A percentile compares a stretch with the other conserved stretches of the same genome.
These are phyloP conservation scores for Salix caprea DNA, from an alignment of 345 rosid genomes.

Conservation along the genomic window DNA sequence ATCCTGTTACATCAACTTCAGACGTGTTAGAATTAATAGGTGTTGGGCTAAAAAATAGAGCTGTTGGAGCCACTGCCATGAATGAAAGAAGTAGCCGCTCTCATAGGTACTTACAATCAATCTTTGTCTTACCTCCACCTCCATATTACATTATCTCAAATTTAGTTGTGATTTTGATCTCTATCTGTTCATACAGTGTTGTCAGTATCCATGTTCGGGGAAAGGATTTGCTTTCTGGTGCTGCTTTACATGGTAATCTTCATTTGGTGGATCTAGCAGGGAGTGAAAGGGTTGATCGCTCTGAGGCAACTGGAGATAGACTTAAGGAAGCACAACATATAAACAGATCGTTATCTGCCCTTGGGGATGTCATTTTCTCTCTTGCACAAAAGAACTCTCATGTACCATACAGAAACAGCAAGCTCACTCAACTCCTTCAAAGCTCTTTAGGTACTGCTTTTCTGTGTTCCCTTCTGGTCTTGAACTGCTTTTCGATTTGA, in stretches of 20 bases:
- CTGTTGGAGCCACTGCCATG: slow-evolving; percentile 70
- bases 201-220: slow-evolving; percentile 84
- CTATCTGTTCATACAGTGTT: slow-evolving; percentile 45
- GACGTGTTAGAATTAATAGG: slow-evolving; percentile 76
- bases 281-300: slow-evolving; percentile 93
- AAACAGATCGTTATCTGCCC: slow-evolving; percentile 87
- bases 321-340: slow-evolving; percentile 95
- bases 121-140: not conserved
- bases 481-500: not conserved
- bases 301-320: slow-evolving; percentile 85
- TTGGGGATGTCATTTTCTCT: slow-evolving; percentile 92
- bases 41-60: slow-evolving; percentile 66
- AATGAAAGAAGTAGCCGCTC: slow-evolving; percentile 98
- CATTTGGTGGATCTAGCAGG: slow-evolving; percentile 98
- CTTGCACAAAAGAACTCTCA: slow-evolving; percentile 82
- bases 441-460: slow-evolving; percentile 57
- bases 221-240: slow-evolving; percentile 56
- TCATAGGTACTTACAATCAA: slow-evolving; percentile 53
- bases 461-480: not conserved
- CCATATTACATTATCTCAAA: not conserved
- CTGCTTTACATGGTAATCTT: slow-evolving; percentile 59
- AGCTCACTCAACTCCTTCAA: slow-evolving; percentile 94
- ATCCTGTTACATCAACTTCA: slow-evolving; percentile 57
- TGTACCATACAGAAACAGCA: slow-evolving; percentile 95
- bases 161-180: slow-evolving; percentile 2